Evolutionary conservation across 2,329 filamentous ascomycete genomes (phyloP), one percentile per base, ranked within the genome.

Genomic region (Pestalotiopsis sp.): DNA sequence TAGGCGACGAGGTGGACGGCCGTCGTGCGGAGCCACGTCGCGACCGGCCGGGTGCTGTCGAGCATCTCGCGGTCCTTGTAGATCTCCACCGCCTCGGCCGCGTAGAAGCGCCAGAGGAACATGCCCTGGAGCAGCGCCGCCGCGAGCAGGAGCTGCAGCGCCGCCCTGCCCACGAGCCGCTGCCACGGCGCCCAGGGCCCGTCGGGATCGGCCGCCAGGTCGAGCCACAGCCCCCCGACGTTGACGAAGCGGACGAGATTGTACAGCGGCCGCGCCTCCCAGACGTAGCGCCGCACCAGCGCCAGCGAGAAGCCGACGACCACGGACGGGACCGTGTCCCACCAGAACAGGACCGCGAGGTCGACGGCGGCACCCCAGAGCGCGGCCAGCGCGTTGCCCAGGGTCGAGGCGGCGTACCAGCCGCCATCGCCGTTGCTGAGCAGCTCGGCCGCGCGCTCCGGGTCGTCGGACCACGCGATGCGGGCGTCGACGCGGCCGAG

Each of bases 1-100:
- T 72, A 73, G 52, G 73, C 68, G 7, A 76, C 3, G 3, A 76
- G 26, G 40, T 76, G 75, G 66, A 73, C 70, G 2, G 70, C 66
- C 0, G 72, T 73, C n/a, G 74, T 72, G 60, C 73, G 71, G 30
- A 73, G 58, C 14, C 14, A 22, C 6, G 24, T 9, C 6, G 40
- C 48, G 10, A 26, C n/a, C 9, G 62, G 44, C 20, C 48, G 24
- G 1, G 22, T 11, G 26, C 3, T 3, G 3, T 55, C 48, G 11
- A 20, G 13, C 44, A 55, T 38, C 20, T 65, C 40, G 26, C 13
- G n/a, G 24, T 17, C 24, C 62, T 24, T n/a, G 44, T 65, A 30
- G 11, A 65, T 56, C 48, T 56, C 62, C 0, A 38, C 14, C 1
- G 44, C 40, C 39, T 55, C 62, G 13, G 38, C 22, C 13, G 38